Percentiles rank a stretch among this genome's conserved stretches.
Conservation (phyloP, 129 eudicot genomes). For the Smallanthus sonchifolius region DNA sequence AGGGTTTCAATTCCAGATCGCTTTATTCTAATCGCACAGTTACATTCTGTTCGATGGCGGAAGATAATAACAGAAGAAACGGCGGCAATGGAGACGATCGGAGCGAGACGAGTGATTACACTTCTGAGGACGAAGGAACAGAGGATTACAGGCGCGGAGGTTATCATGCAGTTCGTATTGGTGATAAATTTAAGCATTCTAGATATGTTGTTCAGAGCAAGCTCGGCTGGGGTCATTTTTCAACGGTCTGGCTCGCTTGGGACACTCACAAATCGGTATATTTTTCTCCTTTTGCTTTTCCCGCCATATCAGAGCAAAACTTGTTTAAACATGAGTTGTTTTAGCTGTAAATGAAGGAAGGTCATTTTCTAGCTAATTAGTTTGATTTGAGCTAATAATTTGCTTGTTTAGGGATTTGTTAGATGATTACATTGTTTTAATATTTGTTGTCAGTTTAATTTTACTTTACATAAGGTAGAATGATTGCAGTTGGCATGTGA, state of each 20-base stretch:
- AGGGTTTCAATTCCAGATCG: constrained; percentile 31
- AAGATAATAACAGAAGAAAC: constrained; percentile 22
- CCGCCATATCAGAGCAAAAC: not conserved
- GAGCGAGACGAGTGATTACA: constrained; percentile 42
- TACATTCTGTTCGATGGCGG: constrained; percentile 24
- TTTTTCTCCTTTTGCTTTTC: not conserved
- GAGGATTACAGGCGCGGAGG: constrained; percentile 91
- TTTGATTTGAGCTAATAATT: not conserved
- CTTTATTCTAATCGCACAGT: not conserved
- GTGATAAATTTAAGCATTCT: constrained; percentile 68
- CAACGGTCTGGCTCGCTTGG: constrained; percentile 99
- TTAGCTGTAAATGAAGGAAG: not conserved
- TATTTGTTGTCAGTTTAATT: not conserved
- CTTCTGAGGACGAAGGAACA: constrained; percentile 91
- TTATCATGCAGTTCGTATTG: constrained; percentile 77
- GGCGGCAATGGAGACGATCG: constrained; percentile 27
- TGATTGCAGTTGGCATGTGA: constrained; percentile 2
- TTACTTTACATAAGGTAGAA: not conserved
- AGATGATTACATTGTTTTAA: not conserved
- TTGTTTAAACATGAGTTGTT: not conserved
- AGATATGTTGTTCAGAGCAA: constrained; percentile 83
- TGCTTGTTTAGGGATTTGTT: constrained; percentile 1
- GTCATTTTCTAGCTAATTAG: not conserved
- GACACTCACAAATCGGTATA: constrained; percentile 64
- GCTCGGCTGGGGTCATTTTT: constrained; percentile 98